Evolutionary conservation across 495 filamentous ascomycete species (phyloP).

Genomic region (Letharia columbiana): DNA sequence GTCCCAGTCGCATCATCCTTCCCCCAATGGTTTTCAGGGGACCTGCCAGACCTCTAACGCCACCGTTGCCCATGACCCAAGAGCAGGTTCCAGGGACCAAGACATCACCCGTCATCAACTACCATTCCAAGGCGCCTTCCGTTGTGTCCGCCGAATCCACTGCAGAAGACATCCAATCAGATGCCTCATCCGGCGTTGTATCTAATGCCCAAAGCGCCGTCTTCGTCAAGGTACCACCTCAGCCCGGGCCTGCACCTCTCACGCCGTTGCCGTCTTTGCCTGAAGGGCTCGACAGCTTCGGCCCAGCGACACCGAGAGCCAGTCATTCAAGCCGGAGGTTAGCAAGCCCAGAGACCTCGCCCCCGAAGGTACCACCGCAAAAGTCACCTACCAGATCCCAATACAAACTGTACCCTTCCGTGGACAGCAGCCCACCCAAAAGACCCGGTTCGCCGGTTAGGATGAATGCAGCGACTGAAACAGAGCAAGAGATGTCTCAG

Average conservation of each 20-base stretch:
- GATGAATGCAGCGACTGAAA: background rate
- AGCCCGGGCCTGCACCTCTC: constrained; percentile 34
- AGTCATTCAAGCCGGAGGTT: constrained; percentile 3
- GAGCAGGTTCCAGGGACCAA: background rate
- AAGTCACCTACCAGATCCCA: constrained; percentile 14
- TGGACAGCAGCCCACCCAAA: constrained; percentile 8
- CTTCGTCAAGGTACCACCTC: constrained; percentile 22
- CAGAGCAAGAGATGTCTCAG: background rate
- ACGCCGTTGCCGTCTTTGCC: constrained; percentile 34
- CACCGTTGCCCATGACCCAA: background rate
- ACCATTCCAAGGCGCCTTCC: constrained; percentile 17
- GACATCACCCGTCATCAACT: constrained; percentile 2
- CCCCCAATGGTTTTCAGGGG: background rate
- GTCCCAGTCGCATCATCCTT: background rate
- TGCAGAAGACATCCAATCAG: constrained; percentile 15
- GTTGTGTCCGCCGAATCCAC: constrained; percentile 16
- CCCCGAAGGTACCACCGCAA: constrained; percentile 11
- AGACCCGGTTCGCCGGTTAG: constrained; percentile 11
- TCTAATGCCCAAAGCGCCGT: constrained; percentile 20
- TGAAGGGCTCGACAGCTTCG: constrained; percentile 23
- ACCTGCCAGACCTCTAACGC: background rate
- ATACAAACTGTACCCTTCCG: constrained; percentile 9
- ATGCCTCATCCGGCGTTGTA: constrained; percentile 19
- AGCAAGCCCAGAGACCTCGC: constrained; percentile 15
- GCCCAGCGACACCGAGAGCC: constrained; percentile 9